Percentiles rank a stretch among this genome's conserved stretches.
Conservation (phyloP, 805 yeast genomes). For the Schwanniomyces sp. region DNA sequence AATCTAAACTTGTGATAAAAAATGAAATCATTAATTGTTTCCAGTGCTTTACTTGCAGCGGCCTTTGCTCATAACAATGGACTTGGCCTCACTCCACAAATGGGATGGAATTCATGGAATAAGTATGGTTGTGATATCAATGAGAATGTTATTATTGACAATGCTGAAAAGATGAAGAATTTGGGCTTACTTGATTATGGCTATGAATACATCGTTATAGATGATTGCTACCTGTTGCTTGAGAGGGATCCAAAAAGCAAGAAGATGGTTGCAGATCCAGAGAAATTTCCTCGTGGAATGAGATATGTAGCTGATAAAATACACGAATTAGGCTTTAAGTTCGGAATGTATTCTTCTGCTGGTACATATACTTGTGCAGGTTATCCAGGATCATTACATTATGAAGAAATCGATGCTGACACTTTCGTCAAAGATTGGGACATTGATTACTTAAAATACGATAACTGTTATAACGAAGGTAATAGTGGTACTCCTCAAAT, state of each 20-base stretch:
- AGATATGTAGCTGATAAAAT: constrained; percentile 17
- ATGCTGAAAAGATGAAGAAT: constrained; percentile 17
- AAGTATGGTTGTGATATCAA: constrained; percentile 24
- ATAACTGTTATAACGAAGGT: constrained; percentile 28
- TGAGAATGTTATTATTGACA: constrained; percentile 16
- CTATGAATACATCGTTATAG: constrained; percentile 25
- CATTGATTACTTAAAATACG: constrained; percentile 29
- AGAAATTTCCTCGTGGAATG: constrained; percentile 26
- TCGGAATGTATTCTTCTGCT: constrained; percentile 30
- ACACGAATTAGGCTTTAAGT: constrained; percentile 20
- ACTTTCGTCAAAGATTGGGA: constrained; percentile 22
- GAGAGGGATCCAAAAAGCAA: constrained; percentile 13
- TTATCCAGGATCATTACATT: constrained; percentile 25
- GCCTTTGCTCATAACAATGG: constrained; percentile 8
- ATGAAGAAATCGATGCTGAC: constrained; percentile 24
- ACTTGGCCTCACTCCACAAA: constrained; percentile 16
- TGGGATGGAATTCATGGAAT: constrained; percentile 31
- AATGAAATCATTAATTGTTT: neutral
- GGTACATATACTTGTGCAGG: constrained; percentile 30
- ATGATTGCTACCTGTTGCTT: constrained; percentile 26
- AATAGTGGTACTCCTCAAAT: constrained; percentile 20
- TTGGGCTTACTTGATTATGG: constrained; percentile 23
- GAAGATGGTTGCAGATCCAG: constrained; percentile 15
- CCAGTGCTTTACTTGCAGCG: neutral
- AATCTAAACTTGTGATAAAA: too few species aligned